Evolutionary conservation across 2,329 filamentous ascomycete species (phyloP).

Genomic region (Plenodomus lindquistii): DNA sequence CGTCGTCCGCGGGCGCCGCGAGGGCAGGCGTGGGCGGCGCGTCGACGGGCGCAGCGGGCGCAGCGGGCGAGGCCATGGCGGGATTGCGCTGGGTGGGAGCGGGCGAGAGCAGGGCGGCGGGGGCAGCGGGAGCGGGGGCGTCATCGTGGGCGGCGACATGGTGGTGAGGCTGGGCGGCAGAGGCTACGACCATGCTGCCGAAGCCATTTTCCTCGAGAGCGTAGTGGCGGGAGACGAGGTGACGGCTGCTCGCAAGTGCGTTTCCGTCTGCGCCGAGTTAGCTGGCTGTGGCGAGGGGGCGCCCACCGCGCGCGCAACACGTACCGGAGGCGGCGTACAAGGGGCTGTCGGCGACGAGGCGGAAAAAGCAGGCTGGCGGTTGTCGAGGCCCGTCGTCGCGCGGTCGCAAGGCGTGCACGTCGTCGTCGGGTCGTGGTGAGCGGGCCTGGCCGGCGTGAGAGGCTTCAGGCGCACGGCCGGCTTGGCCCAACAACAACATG

Average conservation of each 20-base stretch:
- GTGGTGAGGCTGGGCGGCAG: conserved; percentile 21
- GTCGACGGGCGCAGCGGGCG: conserved; percentile 32
- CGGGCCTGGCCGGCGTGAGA: conserved; percentile 7
- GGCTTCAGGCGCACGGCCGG: conserved; percentile 9
- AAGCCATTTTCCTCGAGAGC: conserved; percentile 29
- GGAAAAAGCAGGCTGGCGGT: neutral
- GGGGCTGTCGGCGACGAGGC: neutral
- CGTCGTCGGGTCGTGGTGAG: conserved; percentile 5
- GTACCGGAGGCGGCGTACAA: conserved; percentile 1
- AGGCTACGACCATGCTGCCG: conserved; percentile 38
- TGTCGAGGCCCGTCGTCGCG: conserved; percentile 3
- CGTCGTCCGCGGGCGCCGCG: conserved; percentile 1
- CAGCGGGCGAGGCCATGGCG: conserved; percentile 22
- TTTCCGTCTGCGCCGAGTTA: conserved; percentile 25
- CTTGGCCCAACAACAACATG: conserved; percentile 1
- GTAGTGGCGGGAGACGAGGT: conserved; percentile 1
- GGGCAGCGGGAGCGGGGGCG: conserved; percentile 18
- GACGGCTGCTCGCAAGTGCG: conserved; percentile 6
- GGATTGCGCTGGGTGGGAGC: conserved; percentile 21
- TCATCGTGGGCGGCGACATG: conserved; percentile 31
- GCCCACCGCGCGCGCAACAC: conserved; percentile 15
- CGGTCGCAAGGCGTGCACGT: conserved; percentile 8
- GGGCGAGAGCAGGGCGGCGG: conserved; percentile 19
- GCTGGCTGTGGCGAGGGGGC: conserved; percentile 7
- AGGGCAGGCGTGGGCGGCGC: conserved; percentile 12